Conservation (phyloP, 768 basidiomycete species). For the Lactarius sp. region DNA sequence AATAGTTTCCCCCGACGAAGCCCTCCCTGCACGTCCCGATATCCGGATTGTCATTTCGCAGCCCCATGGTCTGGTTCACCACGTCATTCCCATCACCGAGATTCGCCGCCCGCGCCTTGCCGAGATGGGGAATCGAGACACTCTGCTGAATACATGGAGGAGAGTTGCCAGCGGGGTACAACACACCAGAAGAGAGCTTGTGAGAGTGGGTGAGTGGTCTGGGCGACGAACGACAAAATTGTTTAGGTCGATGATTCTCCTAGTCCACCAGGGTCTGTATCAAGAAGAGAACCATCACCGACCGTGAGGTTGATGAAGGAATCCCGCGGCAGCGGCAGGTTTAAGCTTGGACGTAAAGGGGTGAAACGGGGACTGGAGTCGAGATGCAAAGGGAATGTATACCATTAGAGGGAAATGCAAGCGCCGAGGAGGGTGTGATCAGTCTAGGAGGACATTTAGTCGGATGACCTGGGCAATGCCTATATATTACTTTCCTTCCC, state of each 20-base stretch:
- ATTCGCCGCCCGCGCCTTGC: conserved; percentile 38
- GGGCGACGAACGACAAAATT: neutral
- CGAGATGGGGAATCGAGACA: conserved; percentile 34
- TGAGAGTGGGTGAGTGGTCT: neutral
- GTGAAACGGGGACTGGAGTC: conserved; percentile 6
- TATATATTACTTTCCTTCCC: conserved; percentile 41
- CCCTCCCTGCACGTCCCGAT: conserved; percentile 38
- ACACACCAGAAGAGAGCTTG: neutral
- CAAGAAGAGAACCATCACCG: conserved; percentile 2
- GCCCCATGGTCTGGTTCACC: conserved; percentile 39
- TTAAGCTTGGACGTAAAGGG: neutral
- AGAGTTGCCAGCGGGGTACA: neutral
- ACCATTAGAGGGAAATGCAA: too few relatives aligned
- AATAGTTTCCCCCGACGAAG: conserved; percentile 24
- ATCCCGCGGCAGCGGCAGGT: neutral
- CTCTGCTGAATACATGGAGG: conserved; percentile 20
- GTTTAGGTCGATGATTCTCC: conserved; percentile 25
- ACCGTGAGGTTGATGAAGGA: neutral
- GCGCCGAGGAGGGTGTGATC: too few relatives aligned
- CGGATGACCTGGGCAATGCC: conserved; percentile 30
- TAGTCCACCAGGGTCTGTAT: too few relatives aligned
- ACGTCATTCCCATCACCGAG: conserved; percentile 45
- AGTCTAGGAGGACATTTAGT: too few relatives aligned
- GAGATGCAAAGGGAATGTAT: neutral
- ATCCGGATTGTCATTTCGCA: conserved; percentile 37